These are phyloP conservation scores for Aspergillus aculeatinus DNA, from an alignment of 2,329 filamentous ascomycete species.

Conservation along the genomic window DNA sequence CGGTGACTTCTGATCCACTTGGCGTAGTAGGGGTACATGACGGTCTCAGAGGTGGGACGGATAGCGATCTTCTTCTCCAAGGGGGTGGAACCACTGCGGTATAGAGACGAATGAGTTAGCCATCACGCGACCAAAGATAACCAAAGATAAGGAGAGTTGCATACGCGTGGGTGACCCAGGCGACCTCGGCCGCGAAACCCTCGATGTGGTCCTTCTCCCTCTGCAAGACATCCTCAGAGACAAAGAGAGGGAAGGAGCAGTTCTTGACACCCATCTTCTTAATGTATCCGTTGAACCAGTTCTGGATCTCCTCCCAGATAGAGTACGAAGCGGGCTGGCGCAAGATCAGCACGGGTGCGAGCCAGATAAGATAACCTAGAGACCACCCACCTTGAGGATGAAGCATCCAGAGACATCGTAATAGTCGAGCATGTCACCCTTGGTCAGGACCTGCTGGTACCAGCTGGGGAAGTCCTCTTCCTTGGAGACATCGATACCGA, in stretches of 20 bases:
- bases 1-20: slow-evolving; percentile 97
- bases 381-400: slow-evolving; percentile 67
- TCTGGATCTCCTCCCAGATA: slow-evolving; percentile 67
- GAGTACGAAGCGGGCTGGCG: slow-evolving; percentile 61
- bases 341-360: slow-evolving; percentile 13
- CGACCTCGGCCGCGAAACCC: slow-evolving; percentile 80
- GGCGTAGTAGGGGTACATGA: slow-evolving; percentile 94
- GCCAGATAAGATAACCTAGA: neutral
- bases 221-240: slow-evolving; percentile 83
- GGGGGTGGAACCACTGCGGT: slow-evolving; percentile 76
- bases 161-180: slow-evolving; percentile 53
- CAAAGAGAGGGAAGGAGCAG: slow-evolving; percentile 94
- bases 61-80: slow-evolving; percentile 77
- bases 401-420: slow-evolving; percentile 98
- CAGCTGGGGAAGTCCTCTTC: slow-evolving; percentile 84
- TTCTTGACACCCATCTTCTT: slow-evolving; percentile 92
- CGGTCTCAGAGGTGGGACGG: slow-evolving; percentile 68
- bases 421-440: slow-evolving; percentile 97
- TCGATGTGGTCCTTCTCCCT: slow-evolving; percentile 94
- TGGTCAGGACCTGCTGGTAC: slow-evolving; percentile 97
- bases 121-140: slow-evolving; percentile 3
- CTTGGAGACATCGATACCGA: slow-evolving; percentile 85
- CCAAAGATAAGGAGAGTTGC: slow-evolving; percentile 8
- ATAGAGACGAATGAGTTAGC: slow-evolving; percentile 23
- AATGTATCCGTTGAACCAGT: slow-evolving; percentile 64